These are phyloP conservation scores for Piper betle DNA, from an alignment of 164 flowering plant genomes.

Conservation along the genomic window DNA sequence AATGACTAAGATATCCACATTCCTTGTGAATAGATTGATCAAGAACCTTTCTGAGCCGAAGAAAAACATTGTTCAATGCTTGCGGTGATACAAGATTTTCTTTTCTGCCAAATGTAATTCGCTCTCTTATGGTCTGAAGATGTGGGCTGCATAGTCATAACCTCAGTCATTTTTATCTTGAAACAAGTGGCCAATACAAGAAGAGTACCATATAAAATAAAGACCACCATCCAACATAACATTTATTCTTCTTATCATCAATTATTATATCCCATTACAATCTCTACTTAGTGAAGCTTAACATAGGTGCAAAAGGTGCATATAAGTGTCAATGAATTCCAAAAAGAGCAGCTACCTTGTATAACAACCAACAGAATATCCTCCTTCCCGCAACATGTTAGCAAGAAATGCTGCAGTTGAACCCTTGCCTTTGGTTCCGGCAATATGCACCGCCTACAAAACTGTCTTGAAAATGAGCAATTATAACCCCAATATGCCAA, in stretches of 20 bases:
- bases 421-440: conserved; percentile 99
- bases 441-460: conserved; percentile 73
- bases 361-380: conserved; percentile 88
- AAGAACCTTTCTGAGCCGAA: conserved; percentile 29
- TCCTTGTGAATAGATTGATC: conserved; percentile 52
- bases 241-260: too few relatives aligned
- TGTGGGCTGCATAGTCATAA: conserved; percentile 53
- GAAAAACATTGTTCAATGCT: conserved; percentile 40
- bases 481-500: not conserved
- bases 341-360: conserved; percentile 43
- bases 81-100: conserved; percentile 53
- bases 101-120: conserved; percentile 51
- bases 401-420: conserved; percentile 90
- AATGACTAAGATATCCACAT: conserved; percentile 61
- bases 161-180: not conserved
- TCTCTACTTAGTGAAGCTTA: not conserved
- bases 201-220: not conserved
- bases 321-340: not conserved
- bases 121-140: conserved; percentile 70
- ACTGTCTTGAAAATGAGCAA: not conserved
- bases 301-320: not conserved
- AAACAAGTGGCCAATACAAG: not conserved
- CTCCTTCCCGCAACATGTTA: conserved; percentile 65
- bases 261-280: too few relatives aligned
- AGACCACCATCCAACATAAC: too few relatives aligned